Conservation (phyloP, 2,329 filamentous ascomycete species). For the Phoma sp. region DNA sequence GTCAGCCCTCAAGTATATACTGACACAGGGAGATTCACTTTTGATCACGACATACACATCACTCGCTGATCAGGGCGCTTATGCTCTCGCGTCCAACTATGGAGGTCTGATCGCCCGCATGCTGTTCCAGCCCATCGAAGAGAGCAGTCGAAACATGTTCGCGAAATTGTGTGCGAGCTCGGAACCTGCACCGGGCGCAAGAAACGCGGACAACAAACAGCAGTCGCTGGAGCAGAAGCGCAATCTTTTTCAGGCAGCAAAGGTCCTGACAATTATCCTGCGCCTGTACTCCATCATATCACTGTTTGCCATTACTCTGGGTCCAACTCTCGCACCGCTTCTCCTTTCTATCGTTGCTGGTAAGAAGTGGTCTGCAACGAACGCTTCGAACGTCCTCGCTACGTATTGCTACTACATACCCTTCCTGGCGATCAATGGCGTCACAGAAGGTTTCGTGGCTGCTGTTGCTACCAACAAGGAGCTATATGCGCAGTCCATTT, state of each 20-base stretch:
- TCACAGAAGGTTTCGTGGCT: conserved; percentile 91
- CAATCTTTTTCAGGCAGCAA: conserved; percentile 49
- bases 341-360: conserved; percentile 80
- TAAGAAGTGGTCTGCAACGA: conserved; percentile 74
- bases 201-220: conserved; percentile 1
- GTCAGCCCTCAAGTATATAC: conserved; percentile 86
- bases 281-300: conserved; percentile 78
- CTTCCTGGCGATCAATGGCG: conserved; percentile 87
- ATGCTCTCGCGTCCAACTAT: conserved; percentile 91
- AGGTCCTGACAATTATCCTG: conserved; percentile 70
- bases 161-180: conserved; percentile 72
- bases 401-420: conserved; percentile 94
- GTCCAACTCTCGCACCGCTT: conserved; percentile 76
- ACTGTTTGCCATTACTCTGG: conserved; percentile 71
- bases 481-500: conserved; percentile 77
- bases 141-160: conserved; percentile 89
- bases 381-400: conserved; percentile 76
- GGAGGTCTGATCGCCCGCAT: conserved; percentile 87
- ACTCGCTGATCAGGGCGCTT: conserved; percentile 84
- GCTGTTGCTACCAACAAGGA: conserved; percentile 80
- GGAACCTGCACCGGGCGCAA: conserved; percentile 20
- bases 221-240: conserved; percentile 26
- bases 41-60: conserved; percentile 81
- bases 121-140: conserved; percentile 93
- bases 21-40: conserved; percentile 93